Evolutionary conservation across 1,284 basidiomycete genomes (phyloP), one percentile per base, ranked within the genome.

Genomic region (Marasmius sp.): DNA sequence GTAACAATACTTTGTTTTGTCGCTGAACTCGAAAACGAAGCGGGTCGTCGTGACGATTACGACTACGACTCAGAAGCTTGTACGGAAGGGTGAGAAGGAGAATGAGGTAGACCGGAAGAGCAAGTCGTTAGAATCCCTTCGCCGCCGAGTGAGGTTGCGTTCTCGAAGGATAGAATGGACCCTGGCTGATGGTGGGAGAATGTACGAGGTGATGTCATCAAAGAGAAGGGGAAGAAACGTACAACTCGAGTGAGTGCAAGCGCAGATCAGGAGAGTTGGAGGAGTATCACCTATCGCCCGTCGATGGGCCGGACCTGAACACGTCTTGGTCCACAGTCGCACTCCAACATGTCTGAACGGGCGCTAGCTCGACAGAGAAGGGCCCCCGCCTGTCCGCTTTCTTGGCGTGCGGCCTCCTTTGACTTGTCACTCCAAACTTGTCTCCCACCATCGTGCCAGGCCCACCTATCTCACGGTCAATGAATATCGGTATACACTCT

Each of bases 1-100:
- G 3, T 64, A 72, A 10, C 70, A 74, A 36, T 85, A 85, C 67
- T 87, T 83, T 69, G 85, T 91, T 6, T 70, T 91, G 8, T 87
- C 87, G 10, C 66, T 90, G 33, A 83, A 84, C 20, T 56, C 57
- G 34, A 62, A 81, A 64, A 81, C 78, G 38, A 83, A 83, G 61
- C 81, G 75, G 60, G 80, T 85, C 33, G 80, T 74, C 3, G 75
- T 88, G 10, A 79, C 83, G 6, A 82, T 85, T 1, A 85, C 81
- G 67, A 74, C 75, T 3, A 69, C 71, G 22, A 74, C 76, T 14
- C 73, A 79, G 18, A 64, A 65, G 1, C 64, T 70, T 16, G 70
- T 75, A n/a, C 72, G 79, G 0, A 69, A 72, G 3, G 70, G 64
- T 27, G 61, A 59, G 36, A 49, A 51, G 18, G 50, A 69, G 57